These are phyloP conservation scores for Gynochthodes officinalis DNA, from an alignment of 257 asterid species.

Conservation along the genomic window DNA sequence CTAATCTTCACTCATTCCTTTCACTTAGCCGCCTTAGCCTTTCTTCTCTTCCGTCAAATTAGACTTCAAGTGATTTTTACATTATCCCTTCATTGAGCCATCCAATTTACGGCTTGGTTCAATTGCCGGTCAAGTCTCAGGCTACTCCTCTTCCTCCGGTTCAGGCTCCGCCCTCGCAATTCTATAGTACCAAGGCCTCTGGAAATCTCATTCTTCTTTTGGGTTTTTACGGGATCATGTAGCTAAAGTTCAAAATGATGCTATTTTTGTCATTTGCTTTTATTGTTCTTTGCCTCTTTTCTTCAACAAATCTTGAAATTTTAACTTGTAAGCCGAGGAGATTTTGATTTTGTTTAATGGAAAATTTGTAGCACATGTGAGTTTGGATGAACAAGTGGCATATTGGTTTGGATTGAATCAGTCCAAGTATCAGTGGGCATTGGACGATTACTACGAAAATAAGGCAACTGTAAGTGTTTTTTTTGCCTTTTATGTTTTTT, in stretches of 20 bases:
- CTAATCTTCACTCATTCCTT: too few species aligned
- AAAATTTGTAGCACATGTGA: slow-evolving; percentile 57
- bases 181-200: slow-evolving; percentile 27
- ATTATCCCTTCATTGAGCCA: too few species aligned
- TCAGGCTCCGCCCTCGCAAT: slow-evolving; percentile 92
- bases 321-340: background rate
- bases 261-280: background rate
- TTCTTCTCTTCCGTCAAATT: too few species aligned
- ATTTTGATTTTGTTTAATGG: background rate
- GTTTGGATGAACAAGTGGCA: slow-evolving; percentile 87
- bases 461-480: slow-evolving; percentile 47
- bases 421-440: slow-evolving; percentile 97
- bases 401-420: slow-evolving; percentile 95
- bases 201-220: slow-evolving; percentile 43
- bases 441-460: slow-evolving; percentile 73
- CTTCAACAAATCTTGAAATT: background rate
- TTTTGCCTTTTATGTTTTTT: background rate
- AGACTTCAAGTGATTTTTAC: too few species aligned
- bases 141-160: slow-evolving; percentile 60
- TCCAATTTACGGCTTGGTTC: too few species aligned
- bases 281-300: background rate
- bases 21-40: too few species aligned
- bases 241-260: slow-evolving; percentile 83
- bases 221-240: slow-evolving; percentile 80
- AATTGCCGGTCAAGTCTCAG: slow-evolving; percentile 24